Base-by-base conservation (phyloP, 345 rosid species). In the Melaleuca alternifolia region DNA sequence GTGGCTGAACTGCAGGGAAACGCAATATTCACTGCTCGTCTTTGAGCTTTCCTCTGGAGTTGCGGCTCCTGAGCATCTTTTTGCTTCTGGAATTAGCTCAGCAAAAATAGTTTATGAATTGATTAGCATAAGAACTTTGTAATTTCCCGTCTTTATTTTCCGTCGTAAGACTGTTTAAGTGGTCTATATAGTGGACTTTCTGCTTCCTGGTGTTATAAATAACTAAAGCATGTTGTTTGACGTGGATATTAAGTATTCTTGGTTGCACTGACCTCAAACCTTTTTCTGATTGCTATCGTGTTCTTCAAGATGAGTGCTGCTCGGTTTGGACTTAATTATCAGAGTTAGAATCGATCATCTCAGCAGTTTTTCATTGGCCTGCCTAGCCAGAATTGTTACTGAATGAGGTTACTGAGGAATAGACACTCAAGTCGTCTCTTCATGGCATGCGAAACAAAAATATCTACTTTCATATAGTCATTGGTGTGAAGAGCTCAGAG, bases 351-450 rank as follows among this genome's bases (percentile, higher is more conserved):
- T 71, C 2, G 2, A 46, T 71, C 24, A 1, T 37, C 18, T 71
- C 79, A 71, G 79, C 3, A 2, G 24, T 33, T 18, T 71, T 71
- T 20, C 77, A 65, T 33, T 71, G 48, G 79, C 24, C 3, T 0
- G 2, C 79, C 48, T 71, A 33, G 46, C 79, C 4, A 21, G 24
- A 83, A 83, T 83, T 9, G 26, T 83, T 21, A 15, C 84, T 54
- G 57, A 9, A 51, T 7, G 1, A n/a, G 54, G 54, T 83, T 50
- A 53, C 30, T 53, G 26, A 83, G 33, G 84, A 83, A 41, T 50
- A 53, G 84, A 81, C 84, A 81, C 54, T 59, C 44, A 46, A 82
- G 52, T 83, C 84, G 85, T 77, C 83, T 77, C 83, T 84, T 90
- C 85, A 84, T 91, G 88, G 76, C 87, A 83, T 87, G 51, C 23